Percentiles rank a stretch among this genome's conserved stretches.
Evolutionary conservation across 208 protist species (phyloP).

Genomic region (Trypanosoma theileri): DNA sequence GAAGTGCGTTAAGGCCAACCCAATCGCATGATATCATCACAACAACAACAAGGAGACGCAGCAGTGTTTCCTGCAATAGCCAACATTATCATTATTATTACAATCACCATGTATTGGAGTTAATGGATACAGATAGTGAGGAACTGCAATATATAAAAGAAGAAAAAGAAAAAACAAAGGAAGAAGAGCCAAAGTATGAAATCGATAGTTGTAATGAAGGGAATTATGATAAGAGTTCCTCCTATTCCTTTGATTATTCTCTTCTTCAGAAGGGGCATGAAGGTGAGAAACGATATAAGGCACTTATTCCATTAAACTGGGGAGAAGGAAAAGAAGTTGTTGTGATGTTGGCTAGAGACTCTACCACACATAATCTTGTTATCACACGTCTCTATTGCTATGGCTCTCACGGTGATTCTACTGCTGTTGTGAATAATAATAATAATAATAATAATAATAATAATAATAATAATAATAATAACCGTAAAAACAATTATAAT

Average conservation of each 20-base stretch:
- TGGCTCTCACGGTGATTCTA: background rate
- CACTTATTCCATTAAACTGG: slow-evolving; percentile 22
- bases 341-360: slow-evolving; percentile 16
- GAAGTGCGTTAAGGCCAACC: too few relatives aligned
- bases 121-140: background rate
- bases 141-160: background rate
- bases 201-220: background rate
- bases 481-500: background rate
- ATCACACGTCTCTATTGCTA: slow-evolving; percentile 16
- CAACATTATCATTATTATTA: background rate
- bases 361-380: slow-evolving; percentile 10
- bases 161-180: background rate
- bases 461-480: background rate
- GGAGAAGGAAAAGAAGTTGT: background rate
- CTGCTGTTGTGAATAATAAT: background rate
- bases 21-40: too few relatives aligned
- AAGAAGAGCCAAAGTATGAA: background rate
- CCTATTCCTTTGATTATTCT: background rate
- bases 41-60: too few relatives aligned
- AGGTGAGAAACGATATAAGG: slow-evolving; percentile 6
- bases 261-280: background rate
- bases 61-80: slow-evolving; percentile 2
- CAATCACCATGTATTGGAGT: slow-evolving; percentile 10
- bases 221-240: background rate
- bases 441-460: background rate